phyloP scores from a whole-genome alignment of 495 filamentous ascomycete species.

The Thozetella sp. region DNA sequence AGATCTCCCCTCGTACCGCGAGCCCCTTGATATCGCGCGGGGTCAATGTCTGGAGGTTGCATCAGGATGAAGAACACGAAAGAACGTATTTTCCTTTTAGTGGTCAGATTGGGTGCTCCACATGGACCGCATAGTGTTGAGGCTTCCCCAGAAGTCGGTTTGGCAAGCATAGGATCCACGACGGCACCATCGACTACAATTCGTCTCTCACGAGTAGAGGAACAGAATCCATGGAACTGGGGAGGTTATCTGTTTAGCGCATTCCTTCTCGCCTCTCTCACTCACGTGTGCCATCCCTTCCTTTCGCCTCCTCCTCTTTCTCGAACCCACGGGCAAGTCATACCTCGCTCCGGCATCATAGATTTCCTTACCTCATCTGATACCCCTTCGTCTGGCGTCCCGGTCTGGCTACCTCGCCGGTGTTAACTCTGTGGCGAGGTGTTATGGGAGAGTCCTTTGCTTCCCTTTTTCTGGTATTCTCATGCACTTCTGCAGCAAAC shows the following conservation, averaged over 20 bases:
- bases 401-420: background rate
- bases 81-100: no score
- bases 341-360: background rate
- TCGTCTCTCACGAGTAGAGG: background rate
- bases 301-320: background rate
- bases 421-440: background rate
- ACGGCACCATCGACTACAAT: background rate
- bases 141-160: background rate
- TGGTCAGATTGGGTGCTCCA: no score
- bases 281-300: background rate
- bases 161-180: no score
- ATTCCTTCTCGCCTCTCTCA: background rate
- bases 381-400: background rate
- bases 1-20: background rate
- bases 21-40: background rate
- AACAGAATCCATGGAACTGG: background rate
- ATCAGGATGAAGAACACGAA: no score
- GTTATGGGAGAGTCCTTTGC: background rate
- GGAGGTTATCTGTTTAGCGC: background rate
- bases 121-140: no score
- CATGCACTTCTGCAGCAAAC: background rate
- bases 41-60: no score
- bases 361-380: background rate
- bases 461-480: background rate
- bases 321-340: no score